Conservation (phyloP, 768 basidiomycete genomes). For the Pleurotus tuber-regium region DNA sequence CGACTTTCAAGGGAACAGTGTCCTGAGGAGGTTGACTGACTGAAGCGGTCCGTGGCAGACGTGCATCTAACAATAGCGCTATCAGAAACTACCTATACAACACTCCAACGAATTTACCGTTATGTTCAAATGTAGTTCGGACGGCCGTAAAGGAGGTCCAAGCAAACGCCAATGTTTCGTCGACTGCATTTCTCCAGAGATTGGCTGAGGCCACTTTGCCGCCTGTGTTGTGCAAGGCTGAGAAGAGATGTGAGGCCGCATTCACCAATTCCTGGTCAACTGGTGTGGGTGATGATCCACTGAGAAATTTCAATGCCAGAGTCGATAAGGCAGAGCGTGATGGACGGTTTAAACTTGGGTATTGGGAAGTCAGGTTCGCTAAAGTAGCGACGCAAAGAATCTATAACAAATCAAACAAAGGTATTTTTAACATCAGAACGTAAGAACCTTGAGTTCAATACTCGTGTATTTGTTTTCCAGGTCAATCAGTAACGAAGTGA, state of each 20-base stretch:
- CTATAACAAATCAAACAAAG: slow-evolving; percentile 22
- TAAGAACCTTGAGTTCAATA: slow-evolving; percentile 50
- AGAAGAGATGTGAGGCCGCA: slow-evolving; percentile 57
- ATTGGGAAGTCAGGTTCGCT: slow-evolving; percentile 53
- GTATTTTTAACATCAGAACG: not conserved
- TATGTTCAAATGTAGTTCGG: slow-evolving; percentile 54
- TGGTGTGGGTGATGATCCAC: slow-evolving; percentile 47
- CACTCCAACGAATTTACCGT: slow-evolving; percentile 43
- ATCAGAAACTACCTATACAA: no score
- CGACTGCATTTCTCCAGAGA: slow-evolving; percentile 74
- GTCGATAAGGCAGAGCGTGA: slow-evolving; percentile 50
- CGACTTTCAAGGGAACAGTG: slow-evolving; percentile 53
- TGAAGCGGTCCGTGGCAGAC: not conserved
- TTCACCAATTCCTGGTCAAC: slow-evolving; percentile 36
- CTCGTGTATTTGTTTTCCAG: slow-evolving; percentile 52
- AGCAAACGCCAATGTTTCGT: slow-evolving; percentile 65
- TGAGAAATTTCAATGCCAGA: slow-evolving; percentile 54
- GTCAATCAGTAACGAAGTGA: slow-evolving; percentile 54
- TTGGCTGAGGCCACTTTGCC: slow-evolving; percentile 75
- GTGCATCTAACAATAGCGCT: not conserved
- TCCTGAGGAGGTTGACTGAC: slow-evolving; percentile 43
- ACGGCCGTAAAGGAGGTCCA: slow-evolving; percentile 59
- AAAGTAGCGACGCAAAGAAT: slow-evolving; percentile 48
- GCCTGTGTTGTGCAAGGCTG: slow-evolving; percentile 65
- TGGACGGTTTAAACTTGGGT: slow-evolving; percentile 65